Evolutionary conservation across 768 basidiomycete genomes (phyloP).

Genomic region (Crepidotus variabilis): DNA sequence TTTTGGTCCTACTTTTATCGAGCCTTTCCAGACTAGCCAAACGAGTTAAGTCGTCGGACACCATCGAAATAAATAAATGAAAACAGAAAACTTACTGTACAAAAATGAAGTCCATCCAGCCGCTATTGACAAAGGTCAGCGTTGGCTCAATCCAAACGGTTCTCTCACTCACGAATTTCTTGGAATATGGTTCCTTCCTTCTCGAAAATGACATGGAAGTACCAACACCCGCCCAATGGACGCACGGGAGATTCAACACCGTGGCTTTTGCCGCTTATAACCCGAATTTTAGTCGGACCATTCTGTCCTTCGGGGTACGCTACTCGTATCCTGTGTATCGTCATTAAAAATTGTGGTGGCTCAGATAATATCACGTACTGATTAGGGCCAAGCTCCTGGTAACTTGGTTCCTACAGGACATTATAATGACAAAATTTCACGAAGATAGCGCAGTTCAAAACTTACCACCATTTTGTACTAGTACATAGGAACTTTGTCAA

Average conservation of each 20-base stretch:
- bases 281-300: slow-evolving; percentile 68
- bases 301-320: slow-evolving; percentile 69
- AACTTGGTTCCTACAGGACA: slow-evolving; percentile 59
- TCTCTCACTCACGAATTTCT: slow-evolving; percentile 57
- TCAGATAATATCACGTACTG: slow-evolving; percentile 37
- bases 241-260: slow-evolving; percentile 85
- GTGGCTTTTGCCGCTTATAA: slow-evolving; percentile 88
- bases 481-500: slow-evolving; percentile 14
- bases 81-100: slow-evolving; percentile 52
- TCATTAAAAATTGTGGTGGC: neutral
- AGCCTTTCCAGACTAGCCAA: slow-evolving; percentile 61
- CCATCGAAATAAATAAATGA: neutral
- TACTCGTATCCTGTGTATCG: slow-evolving; percentile 52
- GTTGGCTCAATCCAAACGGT: slow-evolving; percentile 2
- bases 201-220: slow-evolving; percentile 72
- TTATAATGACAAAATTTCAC: neutral
- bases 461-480: slow-evolving; percentile 73
- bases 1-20: slow-evolving; percentile 52
- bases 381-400: slow-evolving; percentile 74
- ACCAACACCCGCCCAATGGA: slow-evolving; percentile 93
- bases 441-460: slow-evolving; percentile 6
- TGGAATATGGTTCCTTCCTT: slow-evolving; percentile 72
- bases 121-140: slow-evolving; percentile 36
- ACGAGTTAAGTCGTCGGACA: neutral
- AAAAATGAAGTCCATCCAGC: slow-evolving; percentile 88